These are phyloP conservation scores for Sisymbrium irio DNA, from an alignment of 345 rosid genomes.

Conservation along the genomic window DNA sequence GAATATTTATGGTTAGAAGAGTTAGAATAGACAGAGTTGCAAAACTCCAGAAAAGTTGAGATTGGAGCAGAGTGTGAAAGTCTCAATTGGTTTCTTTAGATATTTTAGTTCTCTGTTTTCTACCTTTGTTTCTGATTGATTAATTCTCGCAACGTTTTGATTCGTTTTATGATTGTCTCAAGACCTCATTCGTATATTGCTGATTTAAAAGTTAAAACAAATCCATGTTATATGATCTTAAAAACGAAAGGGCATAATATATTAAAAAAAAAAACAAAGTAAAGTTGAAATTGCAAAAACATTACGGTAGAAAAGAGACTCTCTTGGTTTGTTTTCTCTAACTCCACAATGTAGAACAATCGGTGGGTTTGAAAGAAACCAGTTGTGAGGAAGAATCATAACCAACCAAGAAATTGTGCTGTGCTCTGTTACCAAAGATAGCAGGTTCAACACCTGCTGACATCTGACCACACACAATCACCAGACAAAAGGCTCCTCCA, in stretches of 20 bases:
- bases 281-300: background rate
- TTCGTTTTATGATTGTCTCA: too few species aligned
- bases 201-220: too few species aligned
- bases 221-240: background rate
- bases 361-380: conserved; percentile 7
- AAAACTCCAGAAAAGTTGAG: too few species aligned
- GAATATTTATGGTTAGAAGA: background rate
- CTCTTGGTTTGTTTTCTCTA: background rate
- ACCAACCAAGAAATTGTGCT: conserved; percentile 15
- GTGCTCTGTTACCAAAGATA: conserved; percentile 14
- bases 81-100: too few species aligned
- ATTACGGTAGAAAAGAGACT: background rate
- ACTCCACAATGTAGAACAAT: background rate
- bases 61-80: background rate
- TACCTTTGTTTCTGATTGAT: too few species aligned
- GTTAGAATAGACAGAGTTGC: background rate
- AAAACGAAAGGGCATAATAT: background rate
- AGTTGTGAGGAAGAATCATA: conserved; percentile 7
- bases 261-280: background rate
- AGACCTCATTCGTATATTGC: too few species aligned
- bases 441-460: too few species aligned
- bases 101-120: too few species aligned
- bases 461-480: background rate
- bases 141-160: too few species aligned
- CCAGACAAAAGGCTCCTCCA: background rate